Conservation (phyloP, 2,329 filamentous ascomycete species). For the Paraconiothyrium sp. region DNA sequence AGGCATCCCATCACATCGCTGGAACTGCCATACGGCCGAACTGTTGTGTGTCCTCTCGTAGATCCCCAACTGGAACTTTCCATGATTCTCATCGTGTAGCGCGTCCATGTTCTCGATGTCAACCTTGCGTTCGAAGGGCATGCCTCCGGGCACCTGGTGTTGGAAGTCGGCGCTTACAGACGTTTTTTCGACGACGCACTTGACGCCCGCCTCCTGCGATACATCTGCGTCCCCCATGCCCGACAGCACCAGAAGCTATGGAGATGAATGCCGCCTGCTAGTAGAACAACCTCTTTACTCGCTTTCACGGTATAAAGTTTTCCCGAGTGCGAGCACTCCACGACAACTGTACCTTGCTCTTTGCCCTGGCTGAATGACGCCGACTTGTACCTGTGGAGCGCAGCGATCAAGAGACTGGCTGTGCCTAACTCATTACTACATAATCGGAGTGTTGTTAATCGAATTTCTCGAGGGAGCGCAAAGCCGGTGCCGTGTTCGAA, state of each 20-base stretch:
- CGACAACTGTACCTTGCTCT: slow-evolving; percentile 52
- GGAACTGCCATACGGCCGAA: slow-evolving; percentile 40
- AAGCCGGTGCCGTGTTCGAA: slow-evolving; percentile 12
- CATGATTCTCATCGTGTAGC: slow-evolving; percentile 47
- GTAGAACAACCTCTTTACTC: slow-evolving; percentile 25
- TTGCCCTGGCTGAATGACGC: slow-evolving; percentile 46
- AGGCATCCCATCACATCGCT: slow-evolving; percentile 43
- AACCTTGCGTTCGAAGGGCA: slow-evolving; percentile 24
- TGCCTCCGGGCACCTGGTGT: slow-evolving; percentile 30
- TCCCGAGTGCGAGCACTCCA: slow-evolving; percentile 45
- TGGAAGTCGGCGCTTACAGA: slow-evolving; percentile 40
- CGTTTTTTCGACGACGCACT: slow-evolving; percentile 28
- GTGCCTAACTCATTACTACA: slow-evolving; percentile 26
- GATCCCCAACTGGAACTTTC: slow-evolving; percentile 42
- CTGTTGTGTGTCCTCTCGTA: slow-evolving; percentile 46
- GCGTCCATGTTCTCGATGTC: slow-evolving; percentile 46
- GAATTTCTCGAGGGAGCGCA: slow-evolving; percentile 15
- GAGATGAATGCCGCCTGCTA: slow-evolving; percentile 26
- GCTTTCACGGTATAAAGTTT: slow-evolving; percentile 6
- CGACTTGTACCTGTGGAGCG: slow-evolving; percentile 25
- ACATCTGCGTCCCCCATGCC: slow-evolving; percentile 27
- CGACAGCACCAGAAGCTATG: slow-evolving; percentile 29
- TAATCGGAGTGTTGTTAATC: slow-evolving; percentile 11
- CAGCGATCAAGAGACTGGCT: slow-evolving; percentile 38
- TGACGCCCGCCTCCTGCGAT: slow-evolving; percentile 26